Percentiles rank a stretch among this genome's conserved stretches.
Conservation (phyloP, 345 rosid genomes). For the Populus simonii region DNA sequence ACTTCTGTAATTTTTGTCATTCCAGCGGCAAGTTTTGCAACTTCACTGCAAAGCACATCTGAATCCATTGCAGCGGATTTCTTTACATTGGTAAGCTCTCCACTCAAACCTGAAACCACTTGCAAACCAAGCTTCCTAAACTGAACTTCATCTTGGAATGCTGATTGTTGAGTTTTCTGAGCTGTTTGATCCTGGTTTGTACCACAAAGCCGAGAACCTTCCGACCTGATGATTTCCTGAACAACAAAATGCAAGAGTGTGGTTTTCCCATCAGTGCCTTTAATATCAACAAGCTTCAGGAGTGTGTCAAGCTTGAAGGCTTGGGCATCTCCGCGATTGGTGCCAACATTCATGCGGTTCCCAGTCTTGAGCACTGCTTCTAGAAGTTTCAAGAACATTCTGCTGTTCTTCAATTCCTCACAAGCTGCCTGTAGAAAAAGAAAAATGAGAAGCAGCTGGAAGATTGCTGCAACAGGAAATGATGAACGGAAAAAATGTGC, state of each 20-base stretch:
- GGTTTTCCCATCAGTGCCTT: conserved; percentile 89
- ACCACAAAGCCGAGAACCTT: conserved; percentile 60
- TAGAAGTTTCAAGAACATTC: conserved; percentile 79
- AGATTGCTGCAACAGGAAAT: conserved; percentile 4
- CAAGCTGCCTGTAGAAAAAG: conserved; percentile 59
- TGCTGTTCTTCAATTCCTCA: conserved; percentile 70
- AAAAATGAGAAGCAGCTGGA: conserved; percentile 7
- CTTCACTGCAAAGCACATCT: conserved; percentile 54
- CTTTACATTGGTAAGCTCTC: conserved; percentile 77
- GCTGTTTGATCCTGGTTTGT: conserved; percentile 28
- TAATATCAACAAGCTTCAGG: conserved; percentile 76
- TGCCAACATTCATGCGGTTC: conserved; percentile 89
- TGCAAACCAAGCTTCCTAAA: conserved; percentile 78
- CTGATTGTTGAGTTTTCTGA: conserved; percentile 35
- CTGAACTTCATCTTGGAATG: conserved; percentile 60
- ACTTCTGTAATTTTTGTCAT: conserved; percentile 53
- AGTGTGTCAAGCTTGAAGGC: conserved; percentile 98
- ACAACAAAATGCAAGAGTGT: conserved; percentile 88
- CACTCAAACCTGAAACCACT: conserved; percentile 74
- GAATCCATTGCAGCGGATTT: conserved; percentile 93
- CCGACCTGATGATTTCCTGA: conserved; percentile 76
- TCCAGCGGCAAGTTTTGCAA: conserved; percentile 51
- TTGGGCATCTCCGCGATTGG: conserved; percentile 87
- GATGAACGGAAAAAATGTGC: neutral
- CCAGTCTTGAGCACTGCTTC: conserved; percentile 96